These are phyloP conservation scores for Claviceps citrina DNA, from an alignment of 2,329 filamentous ascomycete species.

Conservation along the genomic window DNA sequence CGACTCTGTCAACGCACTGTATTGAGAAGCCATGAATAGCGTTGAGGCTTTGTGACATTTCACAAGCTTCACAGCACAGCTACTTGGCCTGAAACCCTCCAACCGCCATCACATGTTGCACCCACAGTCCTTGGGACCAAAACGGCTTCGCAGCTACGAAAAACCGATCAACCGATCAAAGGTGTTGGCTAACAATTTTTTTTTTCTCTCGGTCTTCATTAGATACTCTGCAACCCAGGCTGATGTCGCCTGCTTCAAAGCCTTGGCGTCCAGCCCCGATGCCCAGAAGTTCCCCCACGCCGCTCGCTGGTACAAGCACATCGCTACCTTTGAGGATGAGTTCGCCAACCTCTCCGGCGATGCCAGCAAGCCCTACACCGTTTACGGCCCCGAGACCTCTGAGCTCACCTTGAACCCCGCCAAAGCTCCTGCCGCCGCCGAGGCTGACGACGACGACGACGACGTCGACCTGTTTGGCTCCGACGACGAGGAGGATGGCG, in stretches of 20 bases:
- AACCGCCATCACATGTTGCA: background rate
- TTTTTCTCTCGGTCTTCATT: slow-evolving; percentile 2
- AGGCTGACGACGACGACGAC: slow-evolving; percentile 50
- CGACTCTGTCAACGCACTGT: no score
- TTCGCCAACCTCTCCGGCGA: slow-evolving; percentile 85
- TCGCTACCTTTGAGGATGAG: slow-evolving; percentile 80
- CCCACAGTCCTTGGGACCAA: background rate
- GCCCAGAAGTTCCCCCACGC: slow-evolving; percentile 82
- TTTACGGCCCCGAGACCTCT: slow-evolving; percentile 73
- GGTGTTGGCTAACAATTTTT: background rate
- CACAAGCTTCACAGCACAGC: background rate
- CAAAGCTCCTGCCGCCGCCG: slow-evolving; percentile 57
- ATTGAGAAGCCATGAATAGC: no score
- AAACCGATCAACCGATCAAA: background rate
- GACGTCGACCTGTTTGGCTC: slow-evolving; percentile 88
- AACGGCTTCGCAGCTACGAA: background rate
- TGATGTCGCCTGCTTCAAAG: slow-evolving; percentile 92
- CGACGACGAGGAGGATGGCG: slow-evolving; percentile 84
- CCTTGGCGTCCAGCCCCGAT: slow-evolving; percentile 58
- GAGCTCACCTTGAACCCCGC: slow-evolving; percentile 73
- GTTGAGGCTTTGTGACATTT: background rate
- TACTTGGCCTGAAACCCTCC: no score
- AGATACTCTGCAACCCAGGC: slow-evolving; percentile 67
- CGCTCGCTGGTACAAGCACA: slow-evolving; percentile 98
- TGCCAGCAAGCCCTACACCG: slow-evolving; percentile 71